Conservation (phyloP, 768 basidiomycete species). For the Amyloporia xantha region DNA sequence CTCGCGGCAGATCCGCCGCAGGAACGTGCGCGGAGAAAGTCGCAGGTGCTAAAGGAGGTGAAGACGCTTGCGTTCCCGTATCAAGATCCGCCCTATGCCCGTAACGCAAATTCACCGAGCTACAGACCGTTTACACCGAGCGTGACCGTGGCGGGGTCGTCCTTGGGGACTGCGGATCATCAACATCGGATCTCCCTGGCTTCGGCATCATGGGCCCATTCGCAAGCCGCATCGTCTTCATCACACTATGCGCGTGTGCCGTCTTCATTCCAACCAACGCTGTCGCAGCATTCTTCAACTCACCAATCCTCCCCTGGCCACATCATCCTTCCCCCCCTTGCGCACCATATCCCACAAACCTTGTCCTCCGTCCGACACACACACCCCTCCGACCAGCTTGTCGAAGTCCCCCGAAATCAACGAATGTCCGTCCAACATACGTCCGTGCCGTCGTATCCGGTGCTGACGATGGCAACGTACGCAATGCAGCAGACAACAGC, state of each 20-base stretch:
- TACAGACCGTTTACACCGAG: neutral
- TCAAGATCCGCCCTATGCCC: slow-evolving; percentile 18
- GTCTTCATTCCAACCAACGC: neutral
- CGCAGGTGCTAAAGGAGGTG: slow-evolving; percentile 56
- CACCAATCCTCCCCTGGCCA: neutral
- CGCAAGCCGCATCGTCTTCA: neutral
- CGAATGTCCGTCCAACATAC: neutral
- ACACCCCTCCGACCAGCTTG: neutral
- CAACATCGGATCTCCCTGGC: too few species aligned
- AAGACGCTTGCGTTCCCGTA: slow-evolving; percentile 79
- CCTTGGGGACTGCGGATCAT: neutral
- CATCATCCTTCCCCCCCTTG: neutral
- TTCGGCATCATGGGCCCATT: neutral
- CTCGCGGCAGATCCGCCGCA: slow-evolving; percentile 44
- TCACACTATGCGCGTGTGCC: neutral
- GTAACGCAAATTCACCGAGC: neutral
- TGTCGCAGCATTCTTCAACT: neutral
- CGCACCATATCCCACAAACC: neutral
- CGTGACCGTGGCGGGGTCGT: neutral
- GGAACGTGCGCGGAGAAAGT: slow-evolving; percentile 52
- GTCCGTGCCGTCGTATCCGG: neutral
- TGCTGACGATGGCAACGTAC: slow-evolving; percentile 4
- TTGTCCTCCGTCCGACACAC: neutral
- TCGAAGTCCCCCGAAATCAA: neutral
- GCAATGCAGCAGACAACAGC: neutral